Percentiles rank a stretch among this genome's conserved stretches.
Evolutionary conservation across 1,139 yeast species (phyloP).

Genomic region (Debaryomycetaceae sp.): DNA sequence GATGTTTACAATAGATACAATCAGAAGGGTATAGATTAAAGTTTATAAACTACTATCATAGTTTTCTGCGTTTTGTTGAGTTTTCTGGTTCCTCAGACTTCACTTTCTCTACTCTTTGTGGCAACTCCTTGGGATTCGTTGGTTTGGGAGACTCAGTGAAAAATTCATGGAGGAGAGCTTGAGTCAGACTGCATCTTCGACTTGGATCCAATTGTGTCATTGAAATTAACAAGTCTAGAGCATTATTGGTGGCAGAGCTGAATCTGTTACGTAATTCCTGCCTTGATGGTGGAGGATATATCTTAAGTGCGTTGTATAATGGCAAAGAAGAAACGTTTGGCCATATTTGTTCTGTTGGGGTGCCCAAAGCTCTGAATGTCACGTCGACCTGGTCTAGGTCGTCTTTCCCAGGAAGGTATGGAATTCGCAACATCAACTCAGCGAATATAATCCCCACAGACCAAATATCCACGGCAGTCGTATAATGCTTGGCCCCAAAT

Average conservation of each 20-base stretch:
- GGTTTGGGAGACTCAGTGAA: conserved; percentile 77
- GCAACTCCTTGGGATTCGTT: conserved; percentile 66
- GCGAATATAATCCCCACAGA: conserved; percentile 95
- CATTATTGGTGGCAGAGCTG: conserved; percentile 87
- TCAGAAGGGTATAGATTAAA: background rate
- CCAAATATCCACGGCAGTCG: conserved; percentile 90
- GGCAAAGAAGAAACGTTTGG: conserved; percentile 84
- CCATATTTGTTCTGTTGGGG: conserved; percentile 93
- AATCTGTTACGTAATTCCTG: conserved; percentile 80
- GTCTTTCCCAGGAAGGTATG: conserved; percentile 89
- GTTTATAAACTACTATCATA: background rate
- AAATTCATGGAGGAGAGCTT: conserved; percentile 64
- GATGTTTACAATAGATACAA: background rate
- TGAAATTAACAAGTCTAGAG: conserved; percentile 69
- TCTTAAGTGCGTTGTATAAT: conserved; percentile 62
- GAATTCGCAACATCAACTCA: conserved; percentile 90
- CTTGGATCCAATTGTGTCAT: conserved; percentile 81
- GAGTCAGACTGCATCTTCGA: conserved; percentile 62
- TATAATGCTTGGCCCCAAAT: conserved; percentile 85
- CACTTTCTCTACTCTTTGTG: conserved; percentile 40
- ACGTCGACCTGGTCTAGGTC: conserved; percentile 87
- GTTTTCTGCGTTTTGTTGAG: conserved; percentile 1
- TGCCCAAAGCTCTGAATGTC: conserved; percentile 91
- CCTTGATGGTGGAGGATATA: conserved; percentile 82
- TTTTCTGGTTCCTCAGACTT: conserved; percentile 11